Base-by-base conservation (phyloP, 2,329 filamentous ascomycete genomes). In the Myotisia sp. region DNA sequence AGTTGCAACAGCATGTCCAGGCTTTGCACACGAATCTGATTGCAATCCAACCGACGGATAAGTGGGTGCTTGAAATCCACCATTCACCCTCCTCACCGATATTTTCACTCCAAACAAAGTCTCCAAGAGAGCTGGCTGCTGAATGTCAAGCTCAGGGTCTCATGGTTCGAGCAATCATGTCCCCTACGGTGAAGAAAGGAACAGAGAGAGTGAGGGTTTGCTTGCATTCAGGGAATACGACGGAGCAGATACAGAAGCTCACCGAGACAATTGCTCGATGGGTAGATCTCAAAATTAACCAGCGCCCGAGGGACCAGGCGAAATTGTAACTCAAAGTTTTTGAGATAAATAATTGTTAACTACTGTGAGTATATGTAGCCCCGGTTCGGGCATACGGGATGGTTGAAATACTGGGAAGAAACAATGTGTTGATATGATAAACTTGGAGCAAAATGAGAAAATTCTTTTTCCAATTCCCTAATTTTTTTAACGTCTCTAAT, bases 151-250 rank as follows among this genome's bases (percentile, higher is more conserved):
- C 59, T 3, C 51, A 55, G 0, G 73, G 74, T 0, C 74, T 71
- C 36, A 59, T 76, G 27, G 70, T 80, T 0, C 63, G 77, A 2
- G 66, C 76, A 0, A 79, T 82, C 10, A 73, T 81, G 38, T 64
- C 74, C 1, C 78, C 78, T 0, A 82, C 76, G 0, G 76, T 83
- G 2, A 74, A 76, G 0, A 53, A 49, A 2, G 76, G 76, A 0
- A 69, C 60, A 4, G 74, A 80, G 48, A 60, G 78, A 7, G 69
- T 82, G 1, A 59, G 78, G 6, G 60, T 83, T 0, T 81, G 76
- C 50, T 50, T 83, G 2, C 78, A 83, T 52, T 72, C 76, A 0
- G 71, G 68, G 0, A 83, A 82, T 41, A 75, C 70, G 0, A 39
- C 56, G 5, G 55, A 59, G 3, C 63, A 82, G 38, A 60, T 80